Percentiles rank a stretch among this genome's conserved stretches.
These are phyloP conservation scores for Talaromyces stipitatus DNA, from an alignment of 495 filamentous ascomycete genomes.

Conservation along the genomic window DNA sequence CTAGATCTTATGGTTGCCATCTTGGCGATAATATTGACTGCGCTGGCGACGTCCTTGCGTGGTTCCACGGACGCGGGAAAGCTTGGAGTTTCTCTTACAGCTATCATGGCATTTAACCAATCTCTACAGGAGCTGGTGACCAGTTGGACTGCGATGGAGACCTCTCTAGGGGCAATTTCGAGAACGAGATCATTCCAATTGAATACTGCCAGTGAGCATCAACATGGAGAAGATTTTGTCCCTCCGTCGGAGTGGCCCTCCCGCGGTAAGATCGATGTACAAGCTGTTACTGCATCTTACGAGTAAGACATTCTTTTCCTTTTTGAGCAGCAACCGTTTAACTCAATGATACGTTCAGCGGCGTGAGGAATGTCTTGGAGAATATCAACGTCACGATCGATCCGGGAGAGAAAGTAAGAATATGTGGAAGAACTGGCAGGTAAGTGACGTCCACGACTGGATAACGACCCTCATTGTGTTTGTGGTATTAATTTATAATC, in stretches of 20 bases:
- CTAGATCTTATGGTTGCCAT: slow-evolving; percentile 33
- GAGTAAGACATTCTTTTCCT: slow-evolving; percentile 10
- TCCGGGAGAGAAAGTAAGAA: slow-evolving; percentile 34
- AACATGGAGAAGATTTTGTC: slow-evolving; percentile 7
- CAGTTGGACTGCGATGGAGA: slow-evolving; percentile 21
- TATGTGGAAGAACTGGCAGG: slow-evolving; percentile 40
- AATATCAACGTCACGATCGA: not conserved
- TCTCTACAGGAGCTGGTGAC: slow-evolving; percentile 16
- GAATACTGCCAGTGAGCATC: slow-evolving; percentile 15
- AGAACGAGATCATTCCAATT: slow-evolving; percentile 18
- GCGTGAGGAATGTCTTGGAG: not conserved
- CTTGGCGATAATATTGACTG: slow-evolving; percentile 35
- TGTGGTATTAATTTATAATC: too few species aligned
- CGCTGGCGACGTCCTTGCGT: slow-evolving; percentile 15
- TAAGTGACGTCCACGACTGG: not conserved
- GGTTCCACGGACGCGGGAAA: slow-evolving; percentile 12
- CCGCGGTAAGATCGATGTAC: slow-evolving; percentile 9
- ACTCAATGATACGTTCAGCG: not conserved
- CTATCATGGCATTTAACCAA: slow-evolving; percentile 23
- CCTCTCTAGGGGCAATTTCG: slow-evolving; percentile 23
- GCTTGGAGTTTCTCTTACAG: slow-evolving; percentile 23
- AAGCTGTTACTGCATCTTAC: slow-evolving; percentile 19
- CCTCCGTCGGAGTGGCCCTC: slow-evolving; percentile 15
- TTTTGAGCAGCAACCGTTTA: slow-evolving; percentile 8
- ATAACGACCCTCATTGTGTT: too few species aligned